Evolutionary conservation across 2,329 filamentous ascomycete genomes (phyloP), one percentile per base, ranked within the genome.

Genomic region (Phaeophleospora eucalypticola): DNA sequence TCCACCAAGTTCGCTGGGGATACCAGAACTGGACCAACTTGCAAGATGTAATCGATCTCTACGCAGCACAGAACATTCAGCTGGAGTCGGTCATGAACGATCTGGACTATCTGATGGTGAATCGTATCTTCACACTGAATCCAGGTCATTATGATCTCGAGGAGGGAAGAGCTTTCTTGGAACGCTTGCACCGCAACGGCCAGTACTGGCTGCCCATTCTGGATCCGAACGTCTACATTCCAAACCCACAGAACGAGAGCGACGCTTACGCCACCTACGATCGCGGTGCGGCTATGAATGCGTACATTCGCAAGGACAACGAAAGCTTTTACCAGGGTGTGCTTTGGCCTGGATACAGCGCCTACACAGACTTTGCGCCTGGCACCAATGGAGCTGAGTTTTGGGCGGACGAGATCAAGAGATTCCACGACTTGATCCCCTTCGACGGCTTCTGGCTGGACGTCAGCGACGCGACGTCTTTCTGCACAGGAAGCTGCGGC

Each of bases 11-110:
- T 20, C 14, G 54, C 57, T 52, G 46, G 49, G 46, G 38, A 34
- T 91, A 91, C 62, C 68, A 75, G 20, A 87, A 86, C 57, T 87
- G 84, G 79, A 76, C 79, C 1, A 74, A 80, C 8, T 60, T 88
- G 3, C 76, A 84, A 52, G 78, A 78, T 53, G 71, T 79, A 14
- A 69, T 78, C 29, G 68, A 75, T 36, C 71, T 71, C 35, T 78
- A 76, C 61, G 71, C 68, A 43, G 70, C 65, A 21, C 78, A 77
- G 44, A 68, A 71, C 18, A 81, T 81, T 47, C 78, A 43, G 21
- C 24, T 34, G 7, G 47, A 57, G 39, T 29, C 41, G 12, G 63
- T 71, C 29, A 71, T 69, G 70, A 59, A 65, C 3, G 70, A 72
- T 45, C 46, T 60, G 2, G 56, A 59, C 34, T 58, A 57, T 36